Evolutionary conservation across 2,329 filamentous ascomycete species (phyloP).

Genomic region (Raffaelea albimanens): DNA sequence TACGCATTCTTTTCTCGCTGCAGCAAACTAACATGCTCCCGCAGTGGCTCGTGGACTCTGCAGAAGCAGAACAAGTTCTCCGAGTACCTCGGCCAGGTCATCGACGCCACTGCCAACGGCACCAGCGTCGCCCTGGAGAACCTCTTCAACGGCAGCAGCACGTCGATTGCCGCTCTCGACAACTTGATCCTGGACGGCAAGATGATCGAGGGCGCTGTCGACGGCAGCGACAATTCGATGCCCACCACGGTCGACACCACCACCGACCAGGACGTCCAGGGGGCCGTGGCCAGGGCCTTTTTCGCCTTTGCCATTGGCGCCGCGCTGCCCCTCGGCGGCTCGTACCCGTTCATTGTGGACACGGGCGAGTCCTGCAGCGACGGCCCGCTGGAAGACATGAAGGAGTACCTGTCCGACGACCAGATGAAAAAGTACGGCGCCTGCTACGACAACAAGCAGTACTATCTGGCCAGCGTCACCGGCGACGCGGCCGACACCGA

Average conservation of each 20-base stretch:
- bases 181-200: conserved; percentile 19
- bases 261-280: neutral
- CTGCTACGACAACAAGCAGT: conserved; percentile 19
- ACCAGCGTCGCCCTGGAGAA: conserved; percentile 8
- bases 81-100: conserved; percentile 17
- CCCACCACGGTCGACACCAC: neutral
- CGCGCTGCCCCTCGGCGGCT: neutral
- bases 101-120: conserved; percentile 17
- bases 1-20: too few relatives aligned
- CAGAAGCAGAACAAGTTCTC: conserved; percentile 17
- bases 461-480: conserved; percentile 19
- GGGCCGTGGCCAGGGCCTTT: neutral
- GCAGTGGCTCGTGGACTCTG: conserved; percentile 20
- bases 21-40: too few relatives aligned
- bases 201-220: conserved; percentile 15
- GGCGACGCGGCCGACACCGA: neutral
- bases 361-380: neutral
- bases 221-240: neutral
- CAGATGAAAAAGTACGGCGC: conserved; percentile 6
- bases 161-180: conserved; percentile 14
- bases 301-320: neutral
- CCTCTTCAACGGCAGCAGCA: conserved; percentile 17
- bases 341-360: neutral
- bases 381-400: neutral
- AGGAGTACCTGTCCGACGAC: conserved; percentile 3